Percentiles rank a stretch among this genome's conserved stretches.
Conservation (phyloP, 1,284 basidiomycete species). For the Melampsora abietis-canadensis region DNA sequence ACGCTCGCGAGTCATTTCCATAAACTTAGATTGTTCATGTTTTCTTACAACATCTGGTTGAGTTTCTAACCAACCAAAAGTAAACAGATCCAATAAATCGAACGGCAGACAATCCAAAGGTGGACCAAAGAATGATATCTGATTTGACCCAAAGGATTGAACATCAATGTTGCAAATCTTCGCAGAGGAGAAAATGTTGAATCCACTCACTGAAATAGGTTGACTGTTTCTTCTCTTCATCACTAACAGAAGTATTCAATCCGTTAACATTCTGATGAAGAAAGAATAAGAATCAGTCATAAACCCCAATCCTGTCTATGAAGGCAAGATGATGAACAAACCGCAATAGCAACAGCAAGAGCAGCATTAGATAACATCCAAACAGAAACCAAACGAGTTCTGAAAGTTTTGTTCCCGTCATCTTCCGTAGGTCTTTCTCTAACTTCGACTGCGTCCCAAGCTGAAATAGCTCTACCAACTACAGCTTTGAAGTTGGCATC, state of each 20-base stretch:
- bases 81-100: conserved; percentile 38
- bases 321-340: background rate
- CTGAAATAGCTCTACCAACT: conserved; percentile 83
- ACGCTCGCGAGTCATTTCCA: background rate
- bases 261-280: conserved; percentile 38
- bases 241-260: conserved; percentile 28
- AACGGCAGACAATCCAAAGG: conserved; percentile 36
- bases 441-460: conserved; percentile 67
- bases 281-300: background rate
- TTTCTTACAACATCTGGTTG: conserved; percentile 34
- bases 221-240: conserved; percentile 42
- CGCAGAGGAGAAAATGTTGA: background rate
- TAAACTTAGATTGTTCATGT: background rate
- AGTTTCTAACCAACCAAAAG: conserved; percentile 33
- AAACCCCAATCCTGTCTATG: background rate
- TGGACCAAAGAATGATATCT: conserved; percentile 43
- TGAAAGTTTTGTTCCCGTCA: conserved; percentile 54
- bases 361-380: conserved; percentile 48
- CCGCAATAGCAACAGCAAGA: conserved; percentile 38
- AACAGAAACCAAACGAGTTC: conserved; percentile 53
- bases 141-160: background rate
- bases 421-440: conserved; percentile 49
- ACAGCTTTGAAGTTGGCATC: conserved; percentile 92
- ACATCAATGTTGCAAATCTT: background rate
- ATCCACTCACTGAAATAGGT: conserved; percentile 34